Base-by-base conservation (phyloP, 1,284 basidiomycete genomes). In the Lentinus polychrous region DNA sequence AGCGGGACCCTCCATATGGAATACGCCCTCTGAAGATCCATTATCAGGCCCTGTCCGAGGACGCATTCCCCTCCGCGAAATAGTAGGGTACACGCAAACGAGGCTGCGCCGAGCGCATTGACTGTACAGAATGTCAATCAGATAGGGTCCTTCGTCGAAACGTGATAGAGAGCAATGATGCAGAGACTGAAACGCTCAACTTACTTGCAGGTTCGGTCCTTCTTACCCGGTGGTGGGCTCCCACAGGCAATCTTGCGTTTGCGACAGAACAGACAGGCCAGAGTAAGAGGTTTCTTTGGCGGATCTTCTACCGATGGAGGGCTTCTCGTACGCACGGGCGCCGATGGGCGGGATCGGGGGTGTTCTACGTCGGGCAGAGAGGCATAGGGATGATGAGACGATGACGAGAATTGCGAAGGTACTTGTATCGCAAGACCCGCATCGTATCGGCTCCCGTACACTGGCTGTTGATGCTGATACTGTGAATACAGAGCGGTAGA, bases 191-290 rank as follows among this genome's bases (percentile, higher is more conserved):
- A 41, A 33, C 11, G 4, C 10, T 33, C 15, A 18, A 66, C 69
- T 58, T 57, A 73, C 71, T 68, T 69, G 71, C 71, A 73, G 1
- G 64, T 67, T 36, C 61, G 61, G 52, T 69, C 66, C 46, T 54
- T 53, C 34, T 59, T 63, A 22, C 59, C 67, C 37, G 65, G 64
- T 23, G 63, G 56, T 33, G 69, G 69, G 23, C 67, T 66, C 23
- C 69, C 66, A 55, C 72, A 74, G 12, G 71, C 71, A 46, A 73
- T 73, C 64, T 74, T 74, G 45, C 71, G 64, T 47, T 69, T 70
- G 31, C 72, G 57, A 52, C 72, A 73, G 57, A 73, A 73, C 50
- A 64, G 67, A 54, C 71, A 73, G 7, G 71, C 70, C 24, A 73
- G 60, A 34, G 66, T 69, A 11, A 70, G 66, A 44, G 66, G 65